These are phyloP conservation scores for Candida insectorum DNA, from an alignment of 805 yeast species.

Conservation along the genomic window DNA sequence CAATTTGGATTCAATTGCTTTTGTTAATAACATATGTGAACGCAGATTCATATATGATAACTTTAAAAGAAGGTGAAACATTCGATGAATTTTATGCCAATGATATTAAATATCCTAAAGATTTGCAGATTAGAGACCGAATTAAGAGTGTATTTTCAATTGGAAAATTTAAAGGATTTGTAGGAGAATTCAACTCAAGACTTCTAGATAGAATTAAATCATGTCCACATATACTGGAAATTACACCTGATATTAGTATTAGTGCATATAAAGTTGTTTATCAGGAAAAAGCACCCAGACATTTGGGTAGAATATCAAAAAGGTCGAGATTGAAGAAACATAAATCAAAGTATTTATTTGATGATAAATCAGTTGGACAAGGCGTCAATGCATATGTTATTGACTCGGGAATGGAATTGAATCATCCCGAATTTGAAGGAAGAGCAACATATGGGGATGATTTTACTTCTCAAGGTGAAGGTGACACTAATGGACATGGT, in stretches of 20 bases:
- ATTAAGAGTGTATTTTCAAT: slow-evolving; percentile 56
- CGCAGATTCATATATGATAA: too few relatives aligned
- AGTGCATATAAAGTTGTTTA: slow-evolving; percentile 49
- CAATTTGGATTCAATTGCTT: too few relatives aligned
- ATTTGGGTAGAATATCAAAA: slow-evolving; percentile 62
- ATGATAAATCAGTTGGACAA: slow-evolving; percentile 46
- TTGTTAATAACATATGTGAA: too few relatives aligned
- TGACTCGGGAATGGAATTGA: slow-evolving; percentile 73
- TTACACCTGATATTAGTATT: slow-evolving; percentile 64
- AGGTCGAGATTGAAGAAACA: slow-evolving; percentile 22
- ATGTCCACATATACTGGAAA: slow-evolving; percentile 64
- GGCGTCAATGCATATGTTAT: slow-evolving; percentile 73
- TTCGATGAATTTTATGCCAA: slow-evolving; percentile 46
- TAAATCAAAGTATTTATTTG: slow-evolving; percentile 45
- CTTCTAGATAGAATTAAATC: slow-evolving; percentile 44
- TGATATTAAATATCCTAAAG: slow-evolving; percentile 33
- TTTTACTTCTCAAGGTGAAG: slow-evolving; percentile 57
- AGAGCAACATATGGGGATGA: slow-evolving; percentile 60
- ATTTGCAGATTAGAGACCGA: slow-evolving; percentile 42
- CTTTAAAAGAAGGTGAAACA: slow-evolving; percentile 48
- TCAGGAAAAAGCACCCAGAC: slow-evolving; percentile 56
- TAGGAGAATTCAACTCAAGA: slow-evolving; percentile 55
- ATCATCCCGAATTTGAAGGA: slow-evolving; percentile 62
- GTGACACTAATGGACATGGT: slow-evolving; percentile 55
- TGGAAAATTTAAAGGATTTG: slow-evolving; percentile 69